Percentiles rank a stretch among this genome's conserved stretches.
phyloP scores from a whole-genome alignment of 768 basidiomycete genomes.

The Inosperma sp. region DNA sequence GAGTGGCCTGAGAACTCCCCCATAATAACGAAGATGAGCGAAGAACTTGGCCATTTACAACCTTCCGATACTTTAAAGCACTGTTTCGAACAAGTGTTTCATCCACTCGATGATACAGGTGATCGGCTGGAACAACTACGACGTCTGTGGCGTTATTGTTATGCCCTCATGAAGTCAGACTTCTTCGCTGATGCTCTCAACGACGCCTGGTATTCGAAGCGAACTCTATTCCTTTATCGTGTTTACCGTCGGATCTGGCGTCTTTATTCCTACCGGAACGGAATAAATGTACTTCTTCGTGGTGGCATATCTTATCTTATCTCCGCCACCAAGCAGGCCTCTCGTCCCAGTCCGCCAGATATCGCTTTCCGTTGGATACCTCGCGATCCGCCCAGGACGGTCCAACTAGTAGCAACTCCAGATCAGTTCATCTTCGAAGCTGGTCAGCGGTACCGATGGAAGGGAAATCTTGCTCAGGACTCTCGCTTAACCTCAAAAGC shows the following conservation, averaged over 20 bases:
- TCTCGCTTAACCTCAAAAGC: neutral
- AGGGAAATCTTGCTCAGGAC: neutral
- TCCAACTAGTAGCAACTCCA: neutral
- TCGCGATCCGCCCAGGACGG: neutral
- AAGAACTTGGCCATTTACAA: no score
- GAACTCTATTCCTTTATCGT: no score
- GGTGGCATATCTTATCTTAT: no score
- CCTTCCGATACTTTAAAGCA: neutral
- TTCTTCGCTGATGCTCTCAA: neutral
- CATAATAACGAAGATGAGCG: no score
- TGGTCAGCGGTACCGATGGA: neutral
- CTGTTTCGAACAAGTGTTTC: neutral
- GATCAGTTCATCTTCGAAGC: constrained; percentile 1
- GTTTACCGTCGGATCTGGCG: neutral
- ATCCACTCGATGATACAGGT: neutral
- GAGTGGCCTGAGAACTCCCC: no score
- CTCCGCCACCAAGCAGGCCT: no score
- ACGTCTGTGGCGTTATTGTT: neutral
- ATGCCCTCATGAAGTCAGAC: neutral
- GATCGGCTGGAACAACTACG: neutral
- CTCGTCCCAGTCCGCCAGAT: neutral
- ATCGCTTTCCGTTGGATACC: neutral
- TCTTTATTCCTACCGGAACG: no score
- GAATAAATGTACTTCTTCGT: no score
- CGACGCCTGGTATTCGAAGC: neutral